Evolutionary conservation across 805 yeast species (phyloP), one percentile per base, ranked within the genome.

Genomic region (Suhomyces xylopsoci): DNA sequence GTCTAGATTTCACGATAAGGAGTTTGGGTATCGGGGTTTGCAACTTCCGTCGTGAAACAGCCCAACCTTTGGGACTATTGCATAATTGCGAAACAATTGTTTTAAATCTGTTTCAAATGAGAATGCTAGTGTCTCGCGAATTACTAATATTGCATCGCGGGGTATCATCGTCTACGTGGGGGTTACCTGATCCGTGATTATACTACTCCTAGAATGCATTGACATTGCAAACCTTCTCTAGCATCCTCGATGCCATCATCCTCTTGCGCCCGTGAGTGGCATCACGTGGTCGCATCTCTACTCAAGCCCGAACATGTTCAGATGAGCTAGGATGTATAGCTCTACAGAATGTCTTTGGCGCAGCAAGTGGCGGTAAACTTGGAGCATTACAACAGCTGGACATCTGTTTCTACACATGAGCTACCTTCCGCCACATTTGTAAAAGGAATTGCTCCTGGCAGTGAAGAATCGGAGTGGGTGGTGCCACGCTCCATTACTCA

Each of bases 301-400:
- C 6, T 12, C 2, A 2, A 5, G 7, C n/a, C 14, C 3, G 12
- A 26, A 12, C 32, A 8, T 28, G 14, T 28, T 5, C 32, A 28
- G n/a, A 12, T 28, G 28, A 26, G 32, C 32, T 28, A 12, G 4
- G 28, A 8, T 26, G 14, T n/a, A 1, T 9, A 32, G n/a, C 36
- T 38, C 42, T 3, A 5, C 15, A 5, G n/a, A 17, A 38, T 38
- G 42, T 42, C 47, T 12, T 51, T 68, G 34, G 66, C 62, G 0
- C 65, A 68, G 17, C 73, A 70, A 48, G 81, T 80, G 14, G 57
- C 63, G 36, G 57, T 67, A 25, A 78, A 80, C 58, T 66, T 81
- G n/a, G 68, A 69, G 14, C 75, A 79, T 54, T 74, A 77, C 51
- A 69, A 71, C 52, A 62, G 69, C 14, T 81, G 85, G 85, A 64